phyloP scores from a whole-genome alignment of 345 rosid genomes.

The Aquilaria sinensis region DNA sequence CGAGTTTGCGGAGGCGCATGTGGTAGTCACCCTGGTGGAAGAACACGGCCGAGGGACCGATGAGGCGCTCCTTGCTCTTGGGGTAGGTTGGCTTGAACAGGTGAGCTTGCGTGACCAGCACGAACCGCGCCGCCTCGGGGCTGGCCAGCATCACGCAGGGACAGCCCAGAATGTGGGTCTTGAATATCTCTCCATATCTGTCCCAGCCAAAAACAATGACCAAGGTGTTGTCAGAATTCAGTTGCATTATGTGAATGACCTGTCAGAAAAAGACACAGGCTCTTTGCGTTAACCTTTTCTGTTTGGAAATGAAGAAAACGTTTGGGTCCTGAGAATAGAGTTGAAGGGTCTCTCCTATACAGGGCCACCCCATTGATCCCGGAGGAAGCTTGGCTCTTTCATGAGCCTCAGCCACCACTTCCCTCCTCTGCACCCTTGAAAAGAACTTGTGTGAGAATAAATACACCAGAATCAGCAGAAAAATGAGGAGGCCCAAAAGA shows the following conservation, averaged over 20 bases:
- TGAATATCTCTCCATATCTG: constrained; percentile 90
- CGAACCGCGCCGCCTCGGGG: constrained; percentile 81
- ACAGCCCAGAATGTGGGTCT: constrained; percentile 82
- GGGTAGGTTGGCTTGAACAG: constrained; percentile 94
- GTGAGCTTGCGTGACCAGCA: constrained; percentile 60
- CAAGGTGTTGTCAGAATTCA: constrained; percentile 2
- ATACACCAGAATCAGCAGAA: constrained; percentile 13
- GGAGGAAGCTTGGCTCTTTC: constrained; percentile 47
- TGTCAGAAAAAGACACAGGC: background rate
- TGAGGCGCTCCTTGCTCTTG: constrained; percentile 74
- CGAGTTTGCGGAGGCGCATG: constrained; percentile 54
- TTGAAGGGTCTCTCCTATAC: constrained; percentile 62
- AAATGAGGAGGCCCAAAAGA: constrained; percentile 20
- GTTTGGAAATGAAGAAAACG: constrained; percentile 48
- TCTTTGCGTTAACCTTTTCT: constrained; percentile 32
- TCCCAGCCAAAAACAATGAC: background rate
- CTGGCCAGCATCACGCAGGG: constrained; percentile 91
- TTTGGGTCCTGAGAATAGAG: constrained; percentile 68
- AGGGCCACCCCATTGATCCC: constrained; percentile 76
- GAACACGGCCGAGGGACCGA: constrained; percentile 80
- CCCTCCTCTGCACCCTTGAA: constrained; percentile 9
- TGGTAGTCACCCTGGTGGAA: constrained; percentile 90
- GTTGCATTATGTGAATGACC: background rate
- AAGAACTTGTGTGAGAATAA: background rate
- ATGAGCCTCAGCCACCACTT: constrained; percentile 5